phyloP scores from a whole-genome alignment of 495 filamentous ascomycete species.

The Friedmanniomyces simplex region DNA sequence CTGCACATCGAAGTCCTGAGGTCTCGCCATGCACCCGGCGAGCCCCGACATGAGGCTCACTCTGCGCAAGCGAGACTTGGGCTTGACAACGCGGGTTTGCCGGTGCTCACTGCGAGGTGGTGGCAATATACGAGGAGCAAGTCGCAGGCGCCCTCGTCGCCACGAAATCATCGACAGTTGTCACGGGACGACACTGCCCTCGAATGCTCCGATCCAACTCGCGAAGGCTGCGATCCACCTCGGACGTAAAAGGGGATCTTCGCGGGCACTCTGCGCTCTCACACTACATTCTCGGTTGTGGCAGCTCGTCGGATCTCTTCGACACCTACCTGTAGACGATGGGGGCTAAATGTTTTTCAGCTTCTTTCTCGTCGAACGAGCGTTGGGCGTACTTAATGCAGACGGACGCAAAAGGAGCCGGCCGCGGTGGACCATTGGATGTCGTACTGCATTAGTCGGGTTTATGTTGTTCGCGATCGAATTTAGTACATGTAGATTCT shows the following conservation, averaged over 20 bases:
- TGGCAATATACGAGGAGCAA: too few species aligned
- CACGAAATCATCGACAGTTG: too few species aligned
- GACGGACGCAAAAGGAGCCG: not conserved
- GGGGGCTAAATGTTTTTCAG: slow-evolving; percentile 55
- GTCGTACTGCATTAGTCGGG: not conserved
- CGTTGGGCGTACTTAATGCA: slow-evolving; percentile 39
- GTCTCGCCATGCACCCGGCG: too few species aligned
- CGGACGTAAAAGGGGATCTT: slow-evolving; percentile 19
- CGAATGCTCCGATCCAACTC: too few species aligned
- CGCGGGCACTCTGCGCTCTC: slow-evolving; percentile 62
- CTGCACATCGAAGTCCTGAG: too few species aligned
- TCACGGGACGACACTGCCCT: too few species aligned
- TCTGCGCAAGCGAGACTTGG: too few species aligned
- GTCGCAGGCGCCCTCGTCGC: too few species aligned
- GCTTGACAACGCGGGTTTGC: too few species aligned
- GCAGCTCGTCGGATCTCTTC: slow-evolving; percentile 46
- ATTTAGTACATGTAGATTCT: too few species aligned
- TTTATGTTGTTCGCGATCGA: not conserved
- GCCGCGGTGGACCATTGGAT: not conserved
- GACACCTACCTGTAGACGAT: slow-evolving; percentile 56
- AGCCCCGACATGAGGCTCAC: too few species aligned
- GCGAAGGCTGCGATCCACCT: slow-evolving; percentile 40
- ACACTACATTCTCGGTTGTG: slow-evolving; percentile 48
- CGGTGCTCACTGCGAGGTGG: too few species aligned
- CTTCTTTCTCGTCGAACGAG: slow-evolving; percentile 49